Evolutionary conservation across 495 filamentous ascomycete genomes (phyloP), one percentile per base, ranked within the genome.

Genomic region (Neurospora hispaniola): DNA sequence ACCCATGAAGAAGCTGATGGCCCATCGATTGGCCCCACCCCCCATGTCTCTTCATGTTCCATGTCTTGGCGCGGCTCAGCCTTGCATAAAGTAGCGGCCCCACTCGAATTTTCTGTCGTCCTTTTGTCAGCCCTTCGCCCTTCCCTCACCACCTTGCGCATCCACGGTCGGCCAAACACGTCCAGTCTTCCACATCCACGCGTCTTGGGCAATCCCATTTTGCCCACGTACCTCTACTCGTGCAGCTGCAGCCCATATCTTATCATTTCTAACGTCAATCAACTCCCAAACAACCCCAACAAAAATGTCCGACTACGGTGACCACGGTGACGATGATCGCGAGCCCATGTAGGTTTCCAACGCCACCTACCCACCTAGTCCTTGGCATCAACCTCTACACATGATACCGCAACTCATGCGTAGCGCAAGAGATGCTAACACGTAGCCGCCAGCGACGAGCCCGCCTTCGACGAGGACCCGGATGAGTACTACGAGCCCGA

Each of bases 281-380:
- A 59, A 59, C 27, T 66, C 3, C 27, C 8, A 4, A 35, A 38
- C 54, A 66, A 66, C 20, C 44, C 1, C 31, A 48, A 62, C 20
- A 44, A 88, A 75, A 42, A 97, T 97, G 94, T 96, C 93, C 79
- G 94, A 97, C 84, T 93, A 90, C 83, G 94, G 90, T 71, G 91
- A 89, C 73, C 87, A 92, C 77, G 90, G 85, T 74, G 88, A 88
- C 75, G 90, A 89, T 72, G 88, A 82, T 76, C 81, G 72, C 71
- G 81, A 79, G 73, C 77, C 72, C 69, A 69, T 78, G 83, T 85
- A 77, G 76, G 83, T 80, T 71, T 62, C 14, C 39, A 54, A 27
- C 73, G 43, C 76, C 74, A 69, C 20, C 35, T 35, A 59, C 35
- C 66, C 59, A 71, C 35, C 69, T 44, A 69, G 75, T 74, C 35